Percentiles rank a stretch among this genome's conserved stretches.
Evolutionary conservation across 108 stramenopile genomes (phyloP).

Genomic region (Schizochytrium sp.): DNA sequence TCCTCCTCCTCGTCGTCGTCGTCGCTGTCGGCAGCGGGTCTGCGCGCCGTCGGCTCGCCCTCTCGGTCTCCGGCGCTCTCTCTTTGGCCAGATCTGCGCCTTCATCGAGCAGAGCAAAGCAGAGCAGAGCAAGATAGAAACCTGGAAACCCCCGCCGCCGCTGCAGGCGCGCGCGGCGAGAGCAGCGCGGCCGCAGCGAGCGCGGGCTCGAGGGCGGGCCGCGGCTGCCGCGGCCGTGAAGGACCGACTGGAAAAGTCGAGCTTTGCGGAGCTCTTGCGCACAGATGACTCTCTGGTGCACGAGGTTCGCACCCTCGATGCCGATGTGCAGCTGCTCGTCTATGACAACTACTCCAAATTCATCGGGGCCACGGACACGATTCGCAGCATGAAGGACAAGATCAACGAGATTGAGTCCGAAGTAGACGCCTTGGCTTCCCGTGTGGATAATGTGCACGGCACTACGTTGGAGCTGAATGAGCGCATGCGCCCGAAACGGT

Average conservation of each 20-base stretch:
- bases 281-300: conserved; percentile 40
- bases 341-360: conserved; percentile 99
- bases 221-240: neutral
- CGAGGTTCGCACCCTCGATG: conserved; percentile 60
- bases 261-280: conserved; percentile 32
- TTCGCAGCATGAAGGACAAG: conserved; percentile 59
- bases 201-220: too few species aligned
- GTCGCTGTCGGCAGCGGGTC: too few species aligned
- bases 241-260: conserved; percentile 30
- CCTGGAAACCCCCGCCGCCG: too few species aligned
- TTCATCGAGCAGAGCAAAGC: too few species aligned
- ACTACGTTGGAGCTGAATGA: conserved; percentile 21
- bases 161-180: too few species aligned
- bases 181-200: too few species aligned
- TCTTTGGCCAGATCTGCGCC: too few species aligned
- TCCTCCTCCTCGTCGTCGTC: too few species aligned
- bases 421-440: conserved; percentile 24
- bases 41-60: too few species aligned
- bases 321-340: conserved; percentile 93
- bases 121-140: too few species aligned
- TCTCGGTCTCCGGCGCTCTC: too few species aligned
- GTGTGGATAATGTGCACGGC: conserved; percentile 33
- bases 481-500: conserved; percentile 28
- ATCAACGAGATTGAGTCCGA: conserved; percentile 49
- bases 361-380: conserved; percentile 93